phyloP scores from a whole-genome alignment of 306 rosid species.

The Cucurbita moschata region DNA sequence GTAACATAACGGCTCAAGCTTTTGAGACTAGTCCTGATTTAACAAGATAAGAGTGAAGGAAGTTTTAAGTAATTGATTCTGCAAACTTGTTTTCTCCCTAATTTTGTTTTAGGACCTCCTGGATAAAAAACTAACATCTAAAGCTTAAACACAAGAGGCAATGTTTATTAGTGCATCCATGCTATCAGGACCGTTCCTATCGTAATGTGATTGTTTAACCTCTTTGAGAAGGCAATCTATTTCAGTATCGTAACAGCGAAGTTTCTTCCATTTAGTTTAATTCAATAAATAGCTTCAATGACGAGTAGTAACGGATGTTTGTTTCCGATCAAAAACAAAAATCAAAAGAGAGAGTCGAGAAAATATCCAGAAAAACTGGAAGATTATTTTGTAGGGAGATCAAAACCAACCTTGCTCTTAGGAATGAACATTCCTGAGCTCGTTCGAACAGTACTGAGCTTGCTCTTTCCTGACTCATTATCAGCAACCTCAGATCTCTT shows the following conservation, averaged over 20 bases:
- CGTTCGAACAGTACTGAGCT: conserved; percentile 74
- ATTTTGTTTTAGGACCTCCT: not conserved
- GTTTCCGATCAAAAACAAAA: not conserved
- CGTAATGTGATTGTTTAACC: not conserved
- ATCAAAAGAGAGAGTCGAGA: not conserved
- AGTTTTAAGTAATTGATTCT: not conserved
- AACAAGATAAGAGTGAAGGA: not conserved
- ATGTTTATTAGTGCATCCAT: not conserved
- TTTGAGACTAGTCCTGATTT: not conserved
- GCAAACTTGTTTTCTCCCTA: not conserved
- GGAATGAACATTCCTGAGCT: conserved; percentile 94
- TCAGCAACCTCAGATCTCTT: conserved; percentile 95
- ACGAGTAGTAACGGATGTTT: not conserved
- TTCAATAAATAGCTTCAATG: not conserved
- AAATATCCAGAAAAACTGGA: not conserved
- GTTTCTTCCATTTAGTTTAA: not conserved
- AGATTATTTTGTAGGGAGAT: not conserved
- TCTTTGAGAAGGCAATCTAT: not conserved
- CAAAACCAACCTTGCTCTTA: conserved; percentile 52
- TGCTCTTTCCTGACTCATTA: conserved; percentile 50
- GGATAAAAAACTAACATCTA: not conserved
- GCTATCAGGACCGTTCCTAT: not conserved
- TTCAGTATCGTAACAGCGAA: not conserved
- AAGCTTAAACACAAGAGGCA: not conserved
- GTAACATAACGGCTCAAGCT: not conserved